Percentiles rank a stretch among this genome's conserved stretches.
Evolutionary conservation across 768 basidiomycete species (phyloP).

Genomic region (Obba rivulosa): DNA sequence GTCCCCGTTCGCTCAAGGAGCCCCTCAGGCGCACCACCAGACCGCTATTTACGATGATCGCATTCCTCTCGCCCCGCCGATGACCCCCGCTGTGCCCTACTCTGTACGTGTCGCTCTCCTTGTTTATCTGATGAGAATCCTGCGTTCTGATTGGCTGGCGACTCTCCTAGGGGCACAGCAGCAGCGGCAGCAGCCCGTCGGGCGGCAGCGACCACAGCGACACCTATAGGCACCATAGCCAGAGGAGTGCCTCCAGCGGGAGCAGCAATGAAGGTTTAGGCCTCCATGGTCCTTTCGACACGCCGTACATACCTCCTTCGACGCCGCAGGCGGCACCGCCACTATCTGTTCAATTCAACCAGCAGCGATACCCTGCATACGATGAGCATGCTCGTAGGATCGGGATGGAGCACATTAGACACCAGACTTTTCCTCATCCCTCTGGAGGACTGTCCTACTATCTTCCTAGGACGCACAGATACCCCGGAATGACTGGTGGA

Average conservation of each 20-base stretch:
- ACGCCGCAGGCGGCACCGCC: constrained; percentile 6
- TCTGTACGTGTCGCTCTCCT: constrained; percentile 3
- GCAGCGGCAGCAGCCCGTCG: constrained; percentile 12
- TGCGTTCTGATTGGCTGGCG: constrained; percentile 6
- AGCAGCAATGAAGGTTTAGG: constrained; percentile 1
- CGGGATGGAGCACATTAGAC: constrained; percentile 13
- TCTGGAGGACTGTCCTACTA: constrained; percentile 7
- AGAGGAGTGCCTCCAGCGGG: constrained; percentile 11
- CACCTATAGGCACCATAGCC: constrained; percentile 4
- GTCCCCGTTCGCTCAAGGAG: constrained; percentile 5
- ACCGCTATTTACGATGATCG: neutral
- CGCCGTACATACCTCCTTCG: constrained; percentile 3
- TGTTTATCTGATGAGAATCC: constrained; percentile 12
- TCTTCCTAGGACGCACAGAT: constrained; percentile 13
- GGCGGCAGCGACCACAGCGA: constrained; percentile 12
- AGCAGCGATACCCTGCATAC: constrained; percentile 14
- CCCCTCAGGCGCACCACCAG: constrained; percentile 2
- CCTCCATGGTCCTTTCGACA: constrained; percentile 2
- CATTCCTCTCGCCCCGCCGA: constrained; percentile 1
- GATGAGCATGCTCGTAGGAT: constrained; percentile 12
- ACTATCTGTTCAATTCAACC: constrained; percentile 6
- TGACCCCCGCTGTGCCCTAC: constrained; percentile 7
- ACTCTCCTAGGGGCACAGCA: constrained; percentile 4
- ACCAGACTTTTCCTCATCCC: constrained; percentile 9
- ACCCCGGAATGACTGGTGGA: constrained; percentile 5